Evolutionary conservation across 805 yeast species (phyloP), one percentile per base, ranked within the genome.

Genomic region (Helenozyma rhizophorensis): DNA sequence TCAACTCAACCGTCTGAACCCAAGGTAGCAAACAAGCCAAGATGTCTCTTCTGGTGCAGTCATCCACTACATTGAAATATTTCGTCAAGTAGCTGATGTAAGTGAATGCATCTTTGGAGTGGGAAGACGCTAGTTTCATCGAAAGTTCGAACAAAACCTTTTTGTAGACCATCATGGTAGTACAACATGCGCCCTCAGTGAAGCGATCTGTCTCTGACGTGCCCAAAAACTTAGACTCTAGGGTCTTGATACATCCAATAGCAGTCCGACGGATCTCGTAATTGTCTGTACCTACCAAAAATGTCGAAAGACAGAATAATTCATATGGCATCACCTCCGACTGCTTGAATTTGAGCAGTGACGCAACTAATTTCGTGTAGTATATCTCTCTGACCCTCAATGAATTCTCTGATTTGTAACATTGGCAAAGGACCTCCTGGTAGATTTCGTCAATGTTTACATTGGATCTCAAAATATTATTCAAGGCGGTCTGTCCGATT

Each of bases 21-120:
- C 97, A 93, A 1, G 98, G 97, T 8, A 86, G 64, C 31, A 93
- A 56, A 15, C 89, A 80, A 0, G 93, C 78, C 35, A 90, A 60
- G 9, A 90, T 71, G 53, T 89, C 96, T 37, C 85, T 75, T 50
- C 93, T 71, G 1, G 83, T 72, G 15, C 72, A 71, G 31, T 61
- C 62, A 32, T 81, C 81, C 27, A 72, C 70, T 16, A 54, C 38
- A 50, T 79, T 77, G 58, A 84, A 79, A 47, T 77, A 70, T 70
- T 75, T 67, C 4, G 93, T 76, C 57, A 84, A 58, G 56, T 83
- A 78, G 42, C 95, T 80, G 48, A 90, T 73, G 54, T 85, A 65
- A 38, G 67, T 62, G 50, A 69, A 69, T 36, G 78, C 74, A 46
- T 73, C 76, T 36, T 78, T 76, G n/a, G 86, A 64, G 53, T 76